phyloP scores from a whole-genome alignment of 2,329 filamentous ascomycete species.

The Talaromyces pinophilus region DNA sequence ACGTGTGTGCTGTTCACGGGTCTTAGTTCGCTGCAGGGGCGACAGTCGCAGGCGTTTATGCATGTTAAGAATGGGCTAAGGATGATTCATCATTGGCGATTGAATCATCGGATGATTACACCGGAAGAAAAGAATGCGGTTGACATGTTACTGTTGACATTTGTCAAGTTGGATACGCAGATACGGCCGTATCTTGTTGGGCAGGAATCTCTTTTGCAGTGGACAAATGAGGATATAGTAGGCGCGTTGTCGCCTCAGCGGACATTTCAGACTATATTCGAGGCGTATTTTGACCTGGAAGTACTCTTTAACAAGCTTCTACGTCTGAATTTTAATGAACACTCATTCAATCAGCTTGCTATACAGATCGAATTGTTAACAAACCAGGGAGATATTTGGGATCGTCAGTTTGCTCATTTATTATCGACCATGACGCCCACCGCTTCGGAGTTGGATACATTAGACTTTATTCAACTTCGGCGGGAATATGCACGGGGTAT shows the following conservation, averaged over 20 bases:
- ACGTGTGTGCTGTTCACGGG: slow-evolving; percentile 19
- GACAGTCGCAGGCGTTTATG: slow-evolving; percentile 22
- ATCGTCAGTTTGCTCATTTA: slow-evolving; percentile 8
- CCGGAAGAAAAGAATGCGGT: not conserved
- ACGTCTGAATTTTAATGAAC: not conserved
- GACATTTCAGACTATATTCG: slow-evolving; percentile 2
- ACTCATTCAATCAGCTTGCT: not conserved
- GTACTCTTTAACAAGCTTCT: slow-evolving; percentile 15
- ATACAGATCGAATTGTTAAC: slow-evolving; percentile 1
- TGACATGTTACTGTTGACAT: slow-evolving; percentile 11
- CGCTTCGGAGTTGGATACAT: not conserved
- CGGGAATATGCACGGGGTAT: slow-evolving; percentile 3
- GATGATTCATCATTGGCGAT: slow-evolving; percentile 20
- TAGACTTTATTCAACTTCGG: slow-evolving; percentile 16
- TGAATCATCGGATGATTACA: not conserved
- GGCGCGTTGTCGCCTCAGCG: not conserved
- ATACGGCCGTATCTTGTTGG: slow-evolving; percentile 19
- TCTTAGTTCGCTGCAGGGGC: slow-evolving; percentile 14
- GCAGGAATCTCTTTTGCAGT: slow-evolving; percentile 18
- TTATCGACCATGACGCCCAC: not conserved
- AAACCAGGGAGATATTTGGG: slow-evolving; percentile 3
- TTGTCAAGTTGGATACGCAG: slow-evolving; percentile 17
- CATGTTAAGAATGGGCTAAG: slow-evolving; percentile 21
- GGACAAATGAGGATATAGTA: slow-evolving; percentile 12
- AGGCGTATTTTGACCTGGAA: slow-evolving; percentile 19